Conservation (phyloP, 306 rosid genomes). For the Chamaecrista fasciculata region DNA sequence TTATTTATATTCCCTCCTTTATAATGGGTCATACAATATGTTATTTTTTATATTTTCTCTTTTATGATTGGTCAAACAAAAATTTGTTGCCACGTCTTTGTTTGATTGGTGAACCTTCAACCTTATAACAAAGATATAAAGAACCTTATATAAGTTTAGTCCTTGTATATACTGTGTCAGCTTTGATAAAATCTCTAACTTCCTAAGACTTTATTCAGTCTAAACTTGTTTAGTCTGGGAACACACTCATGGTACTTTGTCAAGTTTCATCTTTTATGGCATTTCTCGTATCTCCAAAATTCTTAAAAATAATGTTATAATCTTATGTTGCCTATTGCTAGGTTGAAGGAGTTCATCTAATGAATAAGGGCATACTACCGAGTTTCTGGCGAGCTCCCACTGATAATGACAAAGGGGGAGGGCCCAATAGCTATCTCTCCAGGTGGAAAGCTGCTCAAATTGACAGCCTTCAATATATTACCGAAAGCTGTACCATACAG, state of each 20-base stretch:
- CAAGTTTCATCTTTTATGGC: slow-evolving; percentile 1
- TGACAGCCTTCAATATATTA: slow-evolving; percentile 52
- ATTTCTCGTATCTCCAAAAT: neutral
- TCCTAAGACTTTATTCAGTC: neutral
- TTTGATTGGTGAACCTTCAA: too few relatives aligned
- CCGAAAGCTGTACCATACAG: slow-evolving; percentile 60
- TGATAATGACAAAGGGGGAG: slow-evolving; percentile 94
- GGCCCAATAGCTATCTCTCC: slow-evolving; percentile 53
- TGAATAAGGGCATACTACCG: slow-evolving; percentile 72
- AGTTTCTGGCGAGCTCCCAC: slow-evolving; percentile 94
- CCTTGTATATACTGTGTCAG: neutral
- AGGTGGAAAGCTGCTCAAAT: slow-evolving; percentile 78
- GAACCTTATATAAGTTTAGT: too few relatives aligned
- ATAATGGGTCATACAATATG: too few relatives aligned
- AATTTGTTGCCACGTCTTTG: too few relatives aligned
- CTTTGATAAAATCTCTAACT: neutral
- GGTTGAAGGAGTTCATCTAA: slow-evolving; percentile 69
- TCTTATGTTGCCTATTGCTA: slow-evolving; percentile 34
- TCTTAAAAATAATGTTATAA: slow-evolving; percentile 18
- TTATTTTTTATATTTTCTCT: too few relatives aligned
- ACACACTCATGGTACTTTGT: neutral
- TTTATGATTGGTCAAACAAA: too few relatives aligned
- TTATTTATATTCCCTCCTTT: too few relatives aligned
- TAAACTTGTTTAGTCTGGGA: neutral
- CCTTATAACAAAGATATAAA: too few relatives aligned